These are phyloP conservation scores for Colletotrichum brevisporum DNA, from an alignment of 2,329 filamentous ascomycete genomes.

Conservation along the genomic window DNA sequence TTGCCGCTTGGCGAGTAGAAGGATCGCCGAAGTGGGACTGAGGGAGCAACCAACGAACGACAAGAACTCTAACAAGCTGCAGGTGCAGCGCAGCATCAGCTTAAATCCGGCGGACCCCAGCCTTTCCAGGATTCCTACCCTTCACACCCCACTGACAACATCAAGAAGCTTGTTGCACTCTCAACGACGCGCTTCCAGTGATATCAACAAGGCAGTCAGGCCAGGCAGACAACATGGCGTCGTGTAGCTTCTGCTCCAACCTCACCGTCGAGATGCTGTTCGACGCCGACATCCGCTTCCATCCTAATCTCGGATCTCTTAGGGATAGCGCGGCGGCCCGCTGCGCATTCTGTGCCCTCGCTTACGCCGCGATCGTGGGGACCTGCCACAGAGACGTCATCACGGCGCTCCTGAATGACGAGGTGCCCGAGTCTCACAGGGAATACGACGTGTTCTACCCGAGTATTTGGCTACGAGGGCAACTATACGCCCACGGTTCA, in stretches of 20 bases:
- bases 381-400: background rate
- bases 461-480: slow-evolving; percentile 23
- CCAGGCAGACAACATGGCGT: background rate
- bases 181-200: too few species aligned
- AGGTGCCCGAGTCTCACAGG: background rate
- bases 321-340: background rate
- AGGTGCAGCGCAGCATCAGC: too few species aligned
- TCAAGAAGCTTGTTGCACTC: too few species aligned
- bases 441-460: background rate
- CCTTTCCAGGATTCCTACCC: too few species aligned
- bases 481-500: background rate
- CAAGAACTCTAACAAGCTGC: too few species aligned
- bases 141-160: too few species aligned
- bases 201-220: too few species aligned
- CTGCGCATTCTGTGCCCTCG: slow-evolving; percentile 17
- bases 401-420: slow-evolving; percentile 5
- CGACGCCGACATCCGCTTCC: slow-evolving; percentile 20
- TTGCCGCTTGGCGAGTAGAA: too few species aligned
- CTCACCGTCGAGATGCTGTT: background rate
- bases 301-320: slow-evolving; percentile 1
- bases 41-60: too few species aligned
- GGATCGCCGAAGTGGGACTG: too few species aligned
- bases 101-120: too few species aligned
- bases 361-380: background rate
- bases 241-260: slow-evolving; percentile 4